Percentiles rank a stretch among this genome's conserved stretches.
These are phyloP conservation scores for Puccinia triticina DNA, from an alignment of 1,284 basidiomycete genomes.

Conservation along the genomic window DNA sequence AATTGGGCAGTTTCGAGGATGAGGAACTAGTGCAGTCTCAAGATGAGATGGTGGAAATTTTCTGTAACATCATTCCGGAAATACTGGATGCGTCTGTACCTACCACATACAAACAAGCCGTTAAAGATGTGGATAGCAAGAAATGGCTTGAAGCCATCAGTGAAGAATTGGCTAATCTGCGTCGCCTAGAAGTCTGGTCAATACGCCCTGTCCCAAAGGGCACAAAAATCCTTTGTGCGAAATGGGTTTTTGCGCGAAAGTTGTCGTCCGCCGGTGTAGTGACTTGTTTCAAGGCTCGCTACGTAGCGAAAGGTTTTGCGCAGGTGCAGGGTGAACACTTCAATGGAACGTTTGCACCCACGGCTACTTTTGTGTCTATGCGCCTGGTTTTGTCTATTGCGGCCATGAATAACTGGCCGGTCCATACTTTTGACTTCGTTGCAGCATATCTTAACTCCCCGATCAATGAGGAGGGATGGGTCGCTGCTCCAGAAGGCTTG, in stretches of 20 bases:
- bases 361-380: conserved; percentile 12
- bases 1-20: not conserved
- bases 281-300: not conserved
- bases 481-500: too few relatives aligned
- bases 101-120: too few relatives aligned
- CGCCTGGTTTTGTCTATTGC: not conserved
- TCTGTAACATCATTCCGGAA: too few relatives aligned
- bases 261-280: too few relatives aligned
- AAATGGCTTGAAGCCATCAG: not conserved
- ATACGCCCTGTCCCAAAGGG: not conserved
- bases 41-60: not conserved
- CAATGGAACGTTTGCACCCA: conserved; percentile 21
- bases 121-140: not conserved
- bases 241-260: conserved; percentile 8
- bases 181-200: not conserved
- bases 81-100: too few relatives aligned
- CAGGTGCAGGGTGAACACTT: not conserved
- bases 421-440: conserved; percentile 13
- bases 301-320: not conserved
- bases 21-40: not conserved
- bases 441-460: not conserved
- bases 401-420: not conserved
- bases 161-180: conserved; percentile 1
- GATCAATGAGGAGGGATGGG: conserved; percentile 20
- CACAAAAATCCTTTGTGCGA: not conserved